Percentiles rank a stretch among this genome's conserved stretches.
Evolutionary conservation across 352 stramenopile genomes (phyloP).

Genomic region (Phytopythium sindhum): DNA sequence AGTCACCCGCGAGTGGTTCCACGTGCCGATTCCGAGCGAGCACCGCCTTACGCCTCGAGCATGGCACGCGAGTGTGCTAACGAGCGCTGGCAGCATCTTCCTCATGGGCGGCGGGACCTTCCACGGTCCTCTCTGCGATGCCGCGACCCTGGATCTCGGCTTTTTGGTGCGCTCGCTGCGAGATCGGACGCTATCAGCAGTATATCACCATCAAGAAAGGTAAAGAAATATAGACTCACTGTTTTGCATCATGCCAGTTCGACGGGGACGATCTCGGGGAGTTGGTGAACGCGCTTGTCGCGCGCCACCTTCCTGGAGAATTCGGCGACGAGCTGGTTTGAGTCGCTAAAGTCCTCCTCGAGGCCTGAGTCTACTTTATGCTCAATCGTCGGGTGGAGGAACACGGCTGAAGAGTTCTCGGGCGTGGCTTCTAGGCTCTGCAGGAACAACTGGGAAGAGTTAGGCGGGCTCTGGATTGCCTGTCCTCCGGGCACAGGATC

Average conservation of each 20-base stretch:
- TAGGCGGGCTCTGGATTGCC: constrained; percentile 9
- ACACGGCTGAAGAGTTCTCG: constrained; percentile 51
- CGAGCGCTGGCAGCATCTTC: constrained; percentile 29
- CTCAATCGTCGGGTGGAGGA: constrained; percentile 61
- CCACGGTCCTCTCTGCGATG: constrained; percentile 48
- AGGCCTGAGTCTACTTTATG: constrained; percentile 40
- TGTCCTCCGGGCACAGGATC: constrained; percentile 50
- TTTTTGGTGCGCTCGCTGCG: constrained; percentile 18
- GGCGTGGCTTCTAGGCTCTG: constrained; percentile 44
- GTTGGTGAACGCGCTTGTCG: constrained; percentile 18
- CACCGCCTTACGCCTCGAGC: constrained; percentile 35
- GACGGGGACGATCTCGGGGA: constrained; percentile 8
- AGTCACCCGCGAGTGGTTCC: constrained; percentile 39
- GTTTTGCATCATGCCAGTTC: constrained; percentile 1
- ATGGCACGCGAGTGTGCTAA: constrained; percentile 66
- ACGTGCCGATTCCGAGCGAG: constrained; percentile 31
- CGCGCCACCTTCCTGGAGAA: constrained; percentile 35
- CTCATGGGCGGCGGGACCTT: constrained; percentile 60
- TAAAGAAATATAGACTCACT: not conserved
- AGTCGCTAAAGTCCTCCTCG: constrained; percentile 56
- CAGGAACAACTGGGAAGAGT: constrained; percentile 54
- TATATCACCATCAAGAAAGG: not conserved
- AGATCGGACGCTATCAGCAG: not conserved
- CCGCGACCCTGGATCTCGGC: constrained; percentile 45
- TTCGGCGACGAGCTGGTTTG: constrained; percentile 45